These are phyloP conservation scores for Echinosphaeria canescens DNA, from an alignment of 2,329 filamentous ascomycete genomes.

Conservation along the genomic window DNA sequence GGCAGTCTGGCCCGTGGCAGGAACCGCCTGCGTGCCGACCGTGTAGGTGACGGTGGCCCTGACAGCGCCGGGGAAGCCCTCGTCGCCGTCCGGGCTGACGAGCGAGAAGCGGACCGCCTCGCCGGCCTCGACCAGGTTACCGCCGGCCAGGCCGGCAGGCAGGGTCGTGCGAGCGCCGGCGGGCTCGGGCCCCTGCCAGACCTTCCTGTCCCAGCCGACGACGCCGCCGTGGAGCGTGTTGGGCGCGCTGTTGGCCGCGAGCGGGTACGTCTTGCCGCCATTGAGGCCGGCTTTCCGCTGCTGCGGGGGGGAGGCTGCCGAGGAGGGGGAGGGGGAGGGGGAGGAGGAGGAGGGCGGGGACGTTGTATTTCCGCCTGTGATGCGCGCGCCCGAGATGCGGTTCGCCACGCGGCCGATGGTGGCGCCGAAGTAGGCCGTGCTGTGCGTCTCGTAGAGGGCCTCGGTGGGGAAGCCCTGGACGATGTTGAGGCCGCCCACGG, in stretches of 20 bases:
- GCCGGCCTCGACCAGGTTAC: slow-evolving; percentile 28
- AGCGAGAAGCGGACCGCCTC: slow-evolving; percentile 46
- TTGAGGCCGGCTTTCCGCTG: slow-evolving; percentile 57
- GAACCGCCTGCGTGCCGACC: slow-evolving; percentile 36
- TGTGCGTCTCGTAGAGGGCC: slow-evolving; percentile 54
- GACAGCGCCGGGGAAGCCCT: slow-evolving; percentile 77
- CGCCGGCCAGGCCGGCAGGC: slow-evolving; percentile 15
- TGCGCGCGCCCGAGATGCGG: slow-evolving; percentile 49
- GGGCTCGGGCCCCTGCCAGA: slow-evolving; percentile 50
- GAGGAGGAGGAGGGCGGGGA: no score
- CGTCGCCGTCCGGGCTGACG: slow-evolving; percentile 58
- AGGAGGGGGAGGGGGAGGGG: slow-evolving; percentile 77
- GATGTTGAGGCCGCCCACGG: slow-evolving; percentile 61
- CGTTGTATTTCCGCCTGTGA: no score
- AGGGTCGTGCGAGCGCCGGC: slow-evolving; percentile 24
- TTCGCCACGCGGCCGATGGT: slow-evolving; percentile 80
- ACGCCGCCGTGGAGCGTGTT: slow-evolving; percentile 58
- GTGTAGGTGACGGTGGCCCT: slow-evolving; percentile 62
- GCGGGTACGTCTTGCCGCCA: slow-evolving; percentile 36
- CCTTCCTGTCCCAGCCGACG: slow-evolving; percentile 61
- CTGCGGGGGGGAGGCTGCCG: slow-evolving; percentile 59
- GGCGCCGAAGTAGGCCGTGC: slow-evolving; percentile 70
- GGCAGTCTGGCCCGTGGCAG: slow-evolving; percentile 36
- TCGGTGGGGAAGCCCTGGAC: slow-evolving; percentile 67
- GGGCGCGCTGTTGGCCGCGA: slow-evolving; percentile 55